Base-by-base conservation (phyloP, 768 basidiomycete genomes). In the Sarcodon aspratus region DNA sequence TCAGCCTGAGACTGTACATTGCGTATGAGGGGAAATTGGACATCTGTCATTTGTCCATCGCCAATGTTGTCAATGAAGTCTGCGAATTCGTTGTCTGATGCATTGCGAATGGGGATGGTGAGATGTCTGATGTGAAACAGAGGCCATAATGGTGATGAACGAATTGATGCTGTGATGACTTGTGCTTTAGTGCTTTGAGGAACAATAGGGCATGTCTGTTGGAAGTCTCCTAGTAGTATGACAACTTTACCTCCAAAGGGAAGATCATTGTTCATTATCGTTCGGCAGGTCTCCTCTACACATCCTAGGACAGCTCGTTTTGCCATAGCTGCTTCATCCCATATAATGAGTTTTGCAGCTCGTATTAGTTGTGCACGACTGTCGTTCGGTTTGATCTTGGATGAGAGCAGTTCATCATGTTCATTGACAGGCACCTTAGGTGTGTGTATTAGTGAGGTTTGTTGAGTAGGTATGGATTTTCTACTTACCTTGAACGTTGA, bases 291-390 rank as follows among this genome's bases (percentile, higher is more conserved):
- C 13, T 66, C 63, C 37, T 71, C 64, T 9, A 70, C 61, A 48
- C 67, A 69, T 10, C 51, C 45, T 0, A 68, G 47, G 0, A 63
- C 66, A 0, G 66, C 61, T 21, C 51, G 55, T 44, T 71, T 67
- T 12, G 63, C 66, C 65, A 69, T 69, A 1, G 71, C 69, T 3
- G 65, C 62, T 54, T 73, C 70, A 55, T 73, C 71, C 67, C 69
- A 71, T 2, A 67, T 60, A 17, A 71, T 60, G 0, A 65, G 47
- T 1, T 56, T 36, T 0, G 66, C 57, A 17, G 61, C 50, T 0
- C 48, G 50, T 7, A 72, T 61, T 15, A 72, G 60, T 32, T 69
- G 65, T 0, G 59, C 67, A 0, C 62, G 52, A 1, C 61, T 45
- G 42, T 61, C 55, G 38, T 52, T 44, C 1, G 49, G 45, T 40